These are phyloP conservation scores for Senna tora DNA, from an alignment of 306 rosid species.

Conservation along the genomic window DNA sequence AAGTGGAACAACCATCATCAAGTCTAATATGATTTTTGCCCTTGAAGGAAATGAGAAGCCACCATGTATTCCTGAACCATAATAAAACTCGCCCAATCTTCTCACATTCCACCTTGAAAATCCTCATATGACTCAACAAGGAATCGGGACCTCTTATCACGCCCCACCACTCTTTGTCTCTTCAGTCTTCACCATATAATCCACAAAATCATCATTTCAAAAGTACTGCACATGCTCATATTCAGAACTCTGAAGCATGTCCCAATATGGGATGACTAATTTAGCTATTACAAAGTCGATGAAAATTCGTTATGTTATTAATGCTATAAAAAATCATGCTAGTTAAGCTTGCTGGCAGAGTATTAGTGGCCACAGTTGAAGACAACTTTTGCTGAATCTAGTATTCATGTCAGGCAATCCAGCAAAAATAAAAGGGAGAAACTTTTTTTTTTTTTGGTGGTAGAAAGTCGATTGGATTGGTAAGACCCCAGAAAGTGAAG, in stretches of 20 bases:
- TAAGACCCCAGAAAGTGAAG: constrained; percentile 28
- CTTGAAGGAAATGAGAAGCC: background rate
- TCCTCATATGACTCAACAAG: background rate
- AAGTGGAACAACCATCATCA: too few species aligned
- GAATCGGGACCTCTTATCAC: background rate
- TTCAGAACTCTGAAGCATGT: background rate
- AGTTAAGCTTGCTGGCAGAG: constrained; percentile 13
- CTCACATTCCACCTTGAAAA: background rate
- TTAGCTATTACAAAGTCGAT: background rate
- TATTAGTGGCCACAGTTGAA: constrained; percentile 15
- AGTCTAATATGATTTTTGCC: background rate
- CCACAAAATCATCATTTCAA: constrained; percentile 8
- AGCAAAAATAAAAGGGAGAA: constrained; percentile 23
- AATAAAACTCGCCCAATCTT: background rate
- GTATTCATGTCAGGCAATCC: constrained; percentile 36
- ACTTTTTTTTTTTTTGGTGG: constrained; percentile 12
- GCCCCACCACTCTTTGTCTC: background rate
- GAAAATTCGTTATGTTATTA: background rate
- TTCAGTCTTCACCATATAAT: background rate
- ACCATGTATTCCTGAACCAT: background rate
- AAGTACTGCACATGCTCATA: background rate
- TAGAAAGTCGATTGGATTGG: constrained; percentile 27
- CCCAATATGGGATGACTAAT: constrained; percentile 6
- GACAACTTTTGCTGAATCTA: constrained; percentile 34
- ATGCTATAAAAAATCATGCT: background rate